Evolutionary conservation across 1,284 basidiomycete species (phyloP).

Genomic region (Coniferiporia weirii): DNA sequence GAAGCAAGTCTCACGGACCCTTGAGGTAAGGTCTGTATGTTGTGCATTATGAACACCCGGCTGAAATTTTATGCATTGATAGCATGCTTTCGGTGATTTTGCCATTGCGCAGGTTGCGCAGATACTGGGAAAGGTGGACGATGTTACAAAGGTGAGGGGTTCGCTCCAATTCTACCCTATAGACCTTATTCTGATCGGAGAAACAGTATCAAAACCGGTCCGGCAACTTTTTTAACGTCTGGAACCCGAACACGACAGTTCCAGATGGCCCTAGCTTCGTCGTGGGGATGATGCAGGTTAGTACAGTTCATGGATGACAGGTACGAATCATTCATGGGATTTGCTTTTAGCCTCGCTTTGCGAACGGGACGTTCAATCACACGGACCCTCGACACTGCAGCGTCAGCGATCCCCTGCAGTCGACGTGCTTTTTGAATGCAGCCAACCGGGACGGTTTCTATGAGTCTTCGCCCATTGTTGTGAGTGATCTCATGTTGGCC

Average conservation of each 20-base stretch:
- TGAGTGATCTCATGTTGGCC: conserved; percentile 27
- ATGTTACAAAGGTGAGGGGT: conserved; percentile 41
- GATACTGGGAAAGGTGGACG: conserved; percentile 41
- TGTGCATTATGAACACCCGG: not conserved
- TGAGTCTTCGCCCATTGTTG: conserved; percentile 56
- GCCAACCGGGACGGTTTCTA: conserved; percentile 59
- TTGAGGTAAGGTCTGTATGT: conserved; percentile 40
- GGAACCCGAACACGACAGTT: conserved; percentile 52
- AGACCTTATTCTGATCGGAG: not conserved
- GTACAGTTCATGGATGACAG: conserved; percentile 4
- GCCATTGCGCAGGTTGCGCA: conserved; percentile 58
- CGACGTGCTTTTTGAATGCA: conserved; percentile 58
- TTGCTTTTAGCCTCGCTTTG: conserved; percentile 44
- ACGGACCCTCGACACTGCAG: conserved; percentile 66
- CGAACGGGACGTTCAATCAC: conserved; percentile 56
- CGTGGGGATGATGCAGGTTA: conserved; percentile 49
- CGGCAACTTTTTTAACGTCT: conserved; percentile 53
- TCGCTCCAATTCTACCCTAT: not conserved
- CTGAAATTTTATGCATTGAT: not conserved
- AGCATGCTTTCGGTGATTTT: conserved; percentile 63
- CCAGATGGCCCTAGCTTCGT: conserved; percentile 37
- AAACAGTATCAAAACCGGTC: conserved; percentile 48
- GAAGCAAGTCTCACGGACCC: conserved; percentile 54
- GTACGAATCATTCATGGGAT: not conserved
- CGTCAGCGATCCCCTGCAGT: conserved; percentile 48